Conservation (phyloP, 306 rosid genomes). For the Quillaja saponaria region DNA sequence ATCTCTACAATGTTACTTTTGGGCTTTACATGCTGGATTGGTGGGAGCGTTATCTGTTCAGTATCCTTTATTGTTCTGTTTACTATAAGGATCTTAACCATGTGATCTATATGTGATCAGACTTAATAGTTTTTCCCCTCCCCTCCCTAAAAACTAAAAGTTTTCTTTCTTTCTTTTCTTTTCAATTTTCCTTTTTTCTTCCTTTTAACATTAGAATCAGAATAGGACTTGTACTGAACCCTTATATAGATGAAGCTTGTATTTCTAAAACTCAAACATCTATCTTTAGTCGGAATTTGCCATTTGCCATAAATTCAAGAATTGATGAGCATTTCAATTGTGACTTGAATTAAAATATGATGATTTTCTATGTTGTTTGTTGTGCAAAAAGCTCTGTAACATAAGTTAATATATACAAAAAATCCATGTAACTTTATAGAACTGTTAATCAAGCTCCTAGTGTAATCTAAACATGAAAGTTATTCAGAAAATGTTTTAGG, state of each 20-base stretch:
- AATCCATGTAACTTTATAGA: neutral
- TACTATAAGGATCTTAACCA: slow-evolving; percentile 11
- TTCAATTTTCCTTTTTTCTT: neutral
- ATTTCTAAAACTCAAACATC: slow-evolving; percentile 15
- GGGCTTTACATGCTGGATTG: slow-evolving; percentile 94
- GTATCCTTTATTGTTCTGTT: slow-evolving; percentile 55
- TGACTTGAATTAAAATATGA: neutral
- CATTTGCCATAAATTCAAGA: neutral
- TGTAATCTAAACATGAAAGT: neutral
- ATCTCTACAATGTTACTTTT: slow-evolving; percentile 91
- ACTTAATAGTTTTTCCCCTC: too few relatives aligned
- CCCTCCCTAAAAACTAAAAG: too few relatives aligned
- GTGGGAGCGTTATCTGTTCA: slow-evolving; percentile 93
- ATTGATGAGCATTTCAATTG: neutral
- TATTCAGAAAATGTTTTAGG: too few relatives aligned
- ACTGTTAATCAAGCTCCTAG: neutral
- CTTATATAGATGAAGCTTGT: neutral
- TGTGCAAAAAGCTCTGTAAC: neutral
- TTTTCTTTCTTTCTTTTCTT: slow-evolving; percentile 1
- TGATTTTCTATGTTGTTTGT: slow-evolving; percentile 9
- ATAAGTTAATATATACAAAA: neutral
- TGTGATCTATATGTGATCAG: neutral
- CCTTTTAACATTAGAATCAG: too few relatives aligned
- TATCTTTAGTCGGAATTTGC: slow-evolving; percentile 18
- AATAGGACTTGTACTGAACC: too few relatives aligned